Percentiles rank a stretch among this genome's conserved stretches.
Conservation (phyloP, 768 basidiomycete species). For the Rhizopogon salebrosus region DNA sequence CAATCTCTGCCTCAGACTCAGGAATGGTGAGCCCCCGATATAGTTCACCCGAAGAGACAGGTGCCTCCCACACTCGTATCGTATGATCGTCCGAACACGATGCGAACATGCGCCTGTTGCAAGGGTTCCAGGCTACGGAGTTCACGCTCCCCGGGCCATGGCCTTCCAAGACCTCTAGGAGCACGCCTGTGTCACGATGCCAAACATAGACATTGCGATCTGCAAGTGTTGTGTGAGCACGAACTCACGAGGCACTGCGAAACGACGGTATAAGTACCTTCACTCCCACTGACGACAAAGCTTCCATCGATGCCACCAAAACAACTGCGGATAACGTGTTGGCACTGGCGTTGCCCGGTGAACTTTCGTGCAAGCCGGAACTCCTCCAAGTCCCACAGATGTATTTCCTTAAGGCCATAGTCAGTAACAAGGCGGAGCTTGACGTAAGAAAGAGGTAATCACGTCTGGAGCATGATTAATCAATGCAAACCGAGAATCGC, state of each 20-base stretch:
- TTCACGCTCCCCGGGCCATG: constrained; percentile 92
- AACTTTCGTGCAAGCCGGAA: constrained; percentile 73
- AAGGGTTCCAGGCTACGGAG: constrained; percentile 94
- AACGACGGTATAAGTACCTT: constrained; percentile 63
- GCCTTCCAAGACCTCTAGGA: constrained; percentile 85
- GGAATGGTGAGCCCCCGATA: constrained; percentile 14
- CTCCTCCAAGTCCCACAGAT: constrained; percentile 76
- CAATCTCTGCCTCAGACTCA: constrained; percentile 18
- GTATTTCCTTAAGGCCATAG: constrained; percentile 62
- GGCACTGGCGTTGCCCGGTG: constrained; percentile 78
- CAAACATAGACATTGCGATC: constrained; percentile 94
- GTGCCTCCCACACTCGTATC: constrained; percentile 82
- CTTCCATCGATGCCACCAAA: constrained; percentile 89
- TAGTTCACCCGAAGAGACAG: constrained; percentile 15
- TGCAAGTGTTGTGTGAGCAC: constrained; percentile 27
- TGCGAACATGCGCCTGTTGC: constrained; percentile 87
- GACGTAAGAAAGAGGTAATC: constrained; percentile 24
- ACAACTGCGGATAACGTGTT: constrained; percentile 86
- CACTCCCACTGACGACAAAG: constrained; percentile 91
- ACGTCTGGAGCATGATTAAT: constrained; percentile 87
- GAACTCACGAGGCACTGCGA: background rate
- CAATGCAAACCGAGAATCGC: constrained; percentile 81
- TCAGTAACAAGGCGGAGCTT: constrained; percentile 4
- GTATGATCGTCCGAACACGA: constrained; percentile 92
- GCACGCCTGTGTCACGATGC: constrained; percentile 79